A percentile compares a stretch with the other conserved stretches of the same genome.
Evolutionary conservation across 73 alveolate genomes (phyloP).

Genomic region (Vitrella brassicaformis): DNA sequence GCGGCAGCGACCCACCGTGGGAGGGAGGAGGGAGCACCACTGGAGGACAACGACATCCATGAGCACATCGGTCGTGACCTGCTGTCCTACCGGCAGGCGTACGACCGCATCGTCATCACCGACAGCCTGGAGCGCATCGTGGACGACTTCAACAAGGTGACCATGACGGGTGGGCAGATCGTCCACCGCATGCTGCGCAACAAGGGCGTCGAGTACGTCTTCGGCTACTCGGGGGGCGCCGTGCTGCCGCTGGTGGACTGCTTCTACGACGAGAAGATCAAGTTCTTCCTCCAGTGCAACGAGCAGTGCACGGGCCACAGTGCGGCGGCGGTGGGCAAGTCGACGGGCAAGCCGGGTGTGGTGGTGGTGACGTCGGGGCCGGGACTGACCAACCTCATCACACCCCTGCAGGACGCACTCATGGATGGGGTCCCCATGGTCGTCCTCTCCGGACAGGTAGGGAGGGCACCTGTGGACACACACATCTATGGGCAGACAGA

Average conservation of each 20-base stretch:
- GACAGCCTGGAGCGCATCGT: neutral
- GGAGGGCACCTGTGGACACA: no score
- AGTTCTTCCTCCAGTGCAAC: neutral
- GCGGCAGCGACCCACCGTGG: no score
- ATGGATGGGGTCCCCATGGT: constrained; percentile 38
- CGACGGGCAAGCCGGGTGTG: constrained; percentile 31
- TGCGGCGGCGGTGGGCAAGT: constrained; percentile 27
- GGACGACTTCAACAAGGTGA: neutral
- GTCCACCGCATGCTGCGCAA: neutral
- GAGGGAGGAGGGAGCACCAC: no score
- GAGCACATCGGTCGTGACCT: no score
- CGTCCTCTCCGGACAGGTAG: constrained; percentile 6
- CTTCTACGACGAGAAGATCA: neutral
- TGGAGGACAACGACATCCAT: no score
- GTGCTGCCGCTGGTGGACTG: neutral
- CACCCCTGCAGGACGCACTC: constrained; percentile 37
- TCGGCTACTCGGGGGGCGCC: neutral
- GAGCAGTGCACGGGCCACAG: constrained; percentile 11
- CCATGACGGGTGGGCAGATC: neutral
- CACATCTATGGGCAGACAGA: no score
- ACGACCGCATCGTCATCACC: neutral
- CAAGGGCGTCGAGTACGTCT: neutral
- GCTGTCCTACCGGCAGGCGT: neutral
- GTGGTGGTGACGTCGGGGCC: constrained; percentile 35
- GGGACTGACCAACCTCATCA: constrained; percentile 29